phyloP scores from a whole-genome alignment of 78 protist species.

The Dictyostelium discoideum region dicty_2.7 NC_007088.5:6104501-6105000 shows the following conservation, averaged over 20 bases:
- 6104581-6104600: constrained; percentile 15
- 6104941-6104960: constrained; percentile 10
- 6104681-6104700: constrained; percentile 21
- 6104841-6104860: background rate
- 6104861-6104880: background rate
- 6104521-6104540: constrained; percentile 40
- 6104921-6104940: constrained; percentile 17
- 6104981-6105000: constrained; percentile 3
- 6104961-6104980: constrained; percentile 23
- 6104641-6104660: background rate
- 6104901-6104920: constrained; percentile 52
- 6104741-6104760: constrained; percentile 44
- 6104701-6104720: constrained; percentile 38
- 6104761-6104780: constrained; percentile 45
- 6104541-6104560: constrained; percentile 35
- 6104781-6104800: constrained; percentile 60
- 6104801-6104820: constrained; percentile 2
- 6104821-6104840: background rate
- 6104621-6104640: background rate
- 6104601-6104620: background rate
- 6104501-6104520: constrained; percentile 28
- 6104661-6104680: constrained; percentile 33
- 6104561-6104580: constrained; percentile 15
- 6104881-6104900: constrained; percentile 17
- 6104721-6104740: constrained; percentile 29